Percentiles rank a stretch among this genome's conserved stretches.
Conservation (phyloP, 495 filamentous ascomycete species). For the Parmelia sp. region DNA sequence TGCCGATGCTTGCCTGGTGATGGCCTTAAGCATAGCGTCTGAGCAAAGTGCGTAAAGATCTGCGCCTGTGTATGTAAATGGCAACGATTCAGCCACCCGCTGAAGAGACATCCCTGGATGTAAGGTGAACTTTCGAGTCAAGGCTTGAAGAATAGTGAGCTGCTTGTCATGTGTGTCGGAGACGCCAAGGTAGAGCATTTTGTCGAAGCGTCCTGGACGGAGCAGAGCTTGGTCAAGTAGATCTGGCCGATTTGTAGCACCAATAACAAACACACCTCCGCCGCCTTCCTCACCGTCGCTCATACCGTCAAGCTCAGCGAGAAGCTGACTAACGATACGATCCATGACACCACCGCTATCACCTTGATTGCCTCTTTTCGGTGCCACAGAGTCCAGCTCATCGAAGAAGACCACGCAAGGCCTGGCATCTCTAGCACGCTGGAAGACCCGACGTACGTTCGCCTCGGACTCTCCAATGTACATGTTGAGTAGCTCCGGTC, state of each 20-base stretch:
- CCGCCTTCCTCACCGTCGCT: slow-evolving; percentile 79
- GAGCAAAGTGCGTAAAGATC: slow-evolving; percentile 96
- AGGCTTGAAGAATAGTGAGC: slow-evolving; percentile 83
- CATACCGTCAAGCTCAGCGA: slow-evolving; percentile 97
- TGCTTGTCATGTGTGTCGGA: slow-evolving; percentile 97
- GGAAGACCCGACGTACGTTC: slow-evolving; percentile 93
- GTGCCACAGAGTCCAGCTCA: slow-evolving; percentile 93
- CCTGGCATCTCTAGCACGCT: slow-evolving; percentile 86
- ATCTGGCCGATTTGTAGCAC: slow-evolving; percentile 93
- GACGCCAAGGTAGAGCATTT: slow-evolving; percentile 96
- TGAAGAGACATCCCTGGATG: slow-evolving; percentile 66
- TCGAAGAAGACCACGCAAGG: slow-evolving; percentile 99
- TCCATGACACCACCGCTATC: slow-evolving; percentile 99
- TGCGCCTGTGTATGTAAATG: slow-evolving; percentile 94
- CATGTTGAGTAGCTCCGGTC: slow-evolving; percentile 96
- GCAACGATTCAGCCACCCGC: slow-evolving; percentile 67
- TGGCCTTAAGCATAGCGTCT: slow-evolving; percentile 97
- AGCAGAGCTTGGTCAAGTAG: slow-evolving; percentile 86
- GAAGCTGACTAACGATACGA: slow-evolving; percentile 89
- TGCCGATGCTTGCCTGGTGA: slow-evolving; percentile 77
- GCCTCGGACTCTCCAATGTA: slow-evolving; percentile 99
- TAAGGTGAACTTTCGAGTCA: slow-evolving; percentile 90
- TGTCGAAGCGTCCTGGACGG: slow-evolving; percentile 90
- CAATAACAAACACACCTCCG: slow-evolving; percentile 93
- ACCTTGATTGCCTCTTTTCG: slow-evolving; percentile 95